A percentile compares a stretch with the other conserved stretches of the same genome.
Conservation (phyloP, 345 rosid species). For the Passiflora organensis region DNA sequence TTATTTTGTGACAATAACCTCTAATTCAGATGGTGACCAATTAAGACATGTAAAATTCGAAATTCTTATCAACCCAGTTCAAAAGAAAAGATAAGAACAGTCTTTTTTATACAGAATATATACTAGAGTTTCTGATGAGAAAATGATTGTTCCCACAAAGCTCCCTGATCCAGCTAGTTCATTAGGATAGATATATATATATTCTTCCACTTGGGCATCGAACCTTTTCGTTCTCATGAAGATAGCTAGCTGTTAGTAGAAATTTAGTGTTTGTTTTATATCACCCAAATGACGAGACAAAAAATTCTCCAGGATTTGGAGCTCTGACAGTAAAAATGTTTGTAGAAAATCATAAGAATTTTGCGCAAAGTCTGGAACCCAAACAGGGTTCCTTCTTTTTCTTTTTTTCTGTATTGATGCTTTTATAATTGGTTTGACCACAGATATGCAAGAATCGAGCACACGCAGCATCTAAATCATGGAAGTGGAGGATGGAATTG, state of each 20-base stretch:
- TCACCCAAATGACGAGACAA: not conserved
- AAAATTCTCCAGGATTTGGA: too few species aligned
- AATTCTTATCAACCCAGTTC: too few species aligned
- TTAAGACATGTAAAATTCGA: constrained; percentile 18
- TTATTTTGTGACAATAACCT: constrained; percentile 18
- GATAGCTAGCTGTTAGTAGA: constrained; percentile 24
- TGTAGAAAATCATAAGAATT: too few species aligned
- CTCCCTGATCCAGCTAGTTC: constrained; percentile 14
- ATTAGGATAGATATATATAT: constrained; percentile 23
- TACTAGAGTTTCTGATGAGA: constrained; percentile 22
- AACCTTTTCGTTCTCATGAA: constrained; percentile 10
- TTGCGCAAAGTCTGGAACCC: too few species aligned
- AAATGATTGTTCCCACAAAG: constrained; percentile 24
- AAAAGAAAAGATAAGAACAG: constrained; percentile 18
- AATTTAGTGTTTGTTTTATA: too few species aligned
- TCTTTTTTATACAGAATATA: too few species aligned
- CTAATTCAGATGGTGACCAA: not conserved
- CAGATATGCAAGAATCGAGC: not conserved
- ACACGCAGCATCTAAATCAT: constrained; percentile 13
- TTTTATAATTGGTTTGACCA: constrained; percentile 1
- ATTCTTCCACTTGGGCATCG: constrained; percentile 11
- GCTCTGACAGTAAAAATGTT: too few species aligned
- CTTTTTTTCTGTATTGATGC: too few species aligned
- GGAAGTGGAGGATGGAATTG: constrained; percentile 39
- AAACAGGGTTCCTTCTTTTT: too few species aligned